Conservation (phyloP, 2,329 filamentous ascomycete species). For the Cordyceps farinosa region DNA sequence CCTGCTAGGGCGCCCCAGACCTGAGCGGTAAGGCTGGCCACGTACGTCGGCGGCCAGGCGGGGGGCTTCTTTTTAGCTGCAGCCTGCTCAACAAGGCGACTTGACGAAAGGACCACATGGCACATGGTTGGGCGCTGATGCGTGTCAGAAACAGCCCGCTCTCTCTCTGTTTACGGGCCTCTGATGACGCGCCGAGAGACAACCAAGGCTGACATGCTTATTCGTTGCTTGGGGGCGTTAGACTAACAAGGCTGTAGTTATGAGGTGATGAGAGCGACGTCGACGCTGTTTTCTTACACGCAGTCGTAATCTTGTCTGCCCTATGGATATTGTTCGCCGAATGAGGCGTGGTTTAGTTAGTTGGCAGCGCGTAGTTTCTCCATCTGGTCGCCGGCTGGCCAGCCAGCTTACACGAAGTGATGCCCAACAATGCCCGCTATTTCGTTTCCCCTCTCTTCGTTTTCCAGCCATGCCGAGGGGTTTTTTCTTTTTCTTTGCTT, state of each 20-base stretch:
- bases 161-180: not conserved
- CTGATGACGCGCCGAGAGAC: not conserved
- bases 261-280: not conserved
- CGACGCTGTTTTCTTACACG: not conserved
- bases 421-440: too few species aligned
- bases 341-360: too few species aligned
- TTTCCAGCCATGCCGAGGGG: too few species aligned
- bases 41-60: not conserved
- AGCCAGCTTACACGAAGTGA: too few species aligned
- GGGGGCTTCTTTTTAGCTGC: not conserved
- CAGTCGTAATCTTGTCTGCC: not conserved
- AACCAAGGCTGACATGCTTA: not conserved
- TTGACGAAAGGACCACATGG: not conserved
- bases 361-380: too few species aligned
- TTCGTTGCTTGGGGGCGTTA: not conserved
- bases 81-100: not conserved
- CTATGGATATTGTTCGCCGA: not conserved
- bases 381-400: too few species aligned
- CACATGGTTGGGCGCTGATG: slow-evolving; percentile 8
- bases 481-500: too few species aligned
- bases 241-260: not conserved
- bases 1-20: not conserved
- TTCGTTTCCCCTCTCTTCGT: too few species aligned
- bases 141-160: not conserved
- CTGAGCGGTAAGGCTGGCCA: slow-evolving; percentile 8